Evolutionary conservation across 192 early-diverging fungal genomes (phyloP).

Genomic region (Mortierella hygrophila): DNA sequence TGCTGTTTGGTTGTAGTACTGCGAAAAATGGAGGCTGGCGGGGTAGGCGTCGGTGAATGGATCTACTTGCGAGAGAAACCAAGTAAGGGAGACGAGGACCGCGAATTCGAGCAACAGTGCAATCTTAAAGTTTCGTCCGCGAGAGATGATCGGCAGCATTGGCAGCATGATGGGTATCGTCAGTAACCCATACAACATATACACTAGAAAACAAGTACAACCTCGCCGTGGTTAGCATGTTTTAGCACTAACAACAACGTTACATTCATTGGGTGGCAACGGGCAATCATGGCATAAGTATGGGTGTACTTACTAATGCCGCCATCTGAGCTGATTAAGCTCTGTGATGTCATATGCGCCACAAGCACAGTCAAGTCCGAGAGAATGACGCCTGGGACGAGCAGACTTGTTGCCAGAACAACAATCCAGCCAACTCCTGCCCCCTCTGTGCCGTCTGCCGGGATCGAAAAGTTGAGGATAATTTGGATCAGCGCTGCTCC

Average conservation of each 20-base stretch:
- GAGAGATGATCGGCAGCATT: conserved; percentile 27
- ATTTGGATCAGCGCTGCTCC: conserved; percentile 42
- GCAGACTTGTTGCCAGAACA: conserved; percentile 10
- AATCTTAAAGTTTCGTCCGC: conserved; percentile 37
- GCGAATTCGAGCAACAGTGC: conserved; percentile 13
- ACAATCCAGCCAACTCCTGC: conserved; percentile 20
- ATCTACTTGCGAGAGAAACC: conserved; percentile 18
- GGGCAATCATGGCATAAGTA: not conserved
- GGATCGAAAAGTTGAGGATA: conserved; percentile 1
- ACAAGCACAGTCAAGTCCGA: conserved; percentile 19
- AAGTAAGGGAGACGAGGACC: not conserved
- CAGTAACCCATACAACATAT: conserved; percentile 26
- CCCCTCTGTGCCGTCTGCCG: not conserved
- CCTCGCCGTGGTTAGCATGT: not conserved
- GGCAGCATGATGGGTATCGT: conserved; percentile 32
- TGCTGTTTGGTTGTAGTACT: conserved; percentile 43
- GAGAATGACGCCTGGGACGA: conserved; percentile 20
- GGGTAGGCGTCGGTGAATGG: conserved; percentile 19
- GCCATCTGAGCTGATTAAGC: conserved; percentile 10
- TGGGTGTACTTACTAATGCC: conserved; percentile 30
- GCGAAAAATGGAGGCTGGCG: conserved; percentile 22
- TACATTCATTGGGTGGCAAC: not conserved
- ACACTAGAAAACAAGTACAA: conserved; percentile 34
- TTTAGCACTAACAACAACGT: not conserved
- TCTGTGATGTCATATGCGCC: conserved; percentile 21